Evolutionary conservation across 371 early-diverging fungal genomes (phyloP).

Genomic region (Dichotomocladium elegans): DNA sequence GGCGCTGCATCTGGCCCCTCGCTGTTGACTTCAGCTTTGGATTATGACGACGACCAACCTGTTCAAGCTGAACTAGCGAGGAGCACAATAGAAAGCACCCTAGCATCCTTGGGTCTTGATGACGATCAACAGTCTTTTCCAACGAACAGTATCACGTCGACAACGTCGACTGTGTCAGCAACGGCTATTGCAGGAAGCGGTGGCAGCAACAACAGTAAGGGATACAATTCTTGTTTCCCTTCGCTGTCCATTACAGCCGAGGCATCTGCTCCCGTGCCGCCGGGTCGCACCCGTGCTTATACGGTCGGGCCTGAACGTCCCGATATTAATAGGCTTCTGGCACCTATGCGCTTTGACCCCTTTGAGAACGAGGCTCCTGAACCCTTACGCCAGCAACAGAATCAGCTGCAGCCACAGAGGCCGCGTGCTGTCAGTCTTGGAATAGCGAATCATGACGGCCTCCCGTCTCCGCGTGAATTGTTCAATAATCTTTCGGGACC

Average conservation of each 20-base stretch:
- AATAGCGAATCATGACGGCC: conserved; percentile 8
- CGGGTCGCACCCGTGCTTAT: conserved; percentile 56
- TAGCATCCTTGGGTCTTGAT: conserved; percentile 70
- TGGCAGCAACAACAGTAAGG: not conserved
- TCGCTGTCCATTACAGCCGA: not conserved
- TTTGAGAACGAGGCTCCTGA: conserved; percentile 3
- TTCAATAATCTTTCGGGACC: too few relatives aligned
- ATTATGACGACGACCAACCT: not conserved
- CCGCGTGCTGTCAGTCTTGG: conserved; percentile 21
- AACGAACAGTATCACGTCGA: not conserved
- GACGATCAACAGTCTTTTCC: conserved; percentile 24
- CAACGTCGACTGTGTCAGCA: not conserved
- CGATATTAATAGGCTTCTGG: conserved; percentile 4
- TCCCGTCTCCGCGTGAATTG: too few relatives aligned
- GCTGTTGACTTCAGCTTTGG: conserved; percentile 31
- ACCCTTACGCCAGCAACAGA: conserved; percentile 9
- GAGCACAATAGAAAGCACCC: conserved; percentile 53
- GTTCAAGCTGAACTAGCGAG: conserved; percentile 30
- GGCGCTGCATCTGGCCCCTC: conserved; percentile 43
- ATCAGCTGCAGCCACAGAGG: not conserved
- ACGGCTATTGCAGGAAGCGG: too few relatives aligned
- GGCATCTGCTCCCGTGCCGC: conserved; percentile 10
- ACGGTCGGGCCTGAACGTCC: conserved; percentile 40
- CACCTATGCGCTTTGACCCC: conserved; percentile 10
- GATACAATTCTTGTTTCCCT: conserved; percentile 1